Conservation (phyloP, 805 yeast species). For the Scheffersomyces lignosus region DNA sequence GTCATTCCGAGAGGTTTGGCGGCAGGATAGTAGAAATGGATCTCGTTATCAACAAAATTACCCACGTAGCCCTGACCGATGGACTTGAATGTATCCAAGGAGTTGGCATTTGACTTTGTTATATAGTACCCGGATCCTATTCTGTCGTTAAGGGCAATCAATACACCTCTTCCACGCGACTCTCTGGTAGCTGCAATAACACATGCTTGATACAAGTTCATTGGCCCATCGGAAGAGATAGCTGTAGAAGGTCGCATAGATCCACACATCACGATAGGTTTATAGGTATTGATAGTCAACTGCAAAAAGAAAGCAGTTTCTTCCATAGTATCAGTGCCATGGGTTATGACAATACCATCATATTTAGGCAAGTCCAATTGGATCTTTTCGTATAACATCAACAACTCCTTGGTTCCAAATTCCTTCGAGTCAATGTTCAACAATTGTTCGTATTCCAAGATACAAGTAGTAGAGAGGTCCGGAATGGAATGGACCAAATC, state of each 20-base stretch:
- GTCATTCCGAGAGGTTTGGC: conserved; percentile 53
- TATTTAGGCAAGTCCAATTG: conserved; percentile 43
- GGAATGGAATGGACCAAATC: conserved; percentile 56
- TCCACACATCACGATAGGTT: conserved; percentile 69
- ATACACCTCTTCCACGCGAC: conserved; percentile 57
- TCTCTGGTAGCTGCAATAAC: conserved; percentile 56
- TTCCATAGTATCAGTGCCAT: conserved; percentile 71
- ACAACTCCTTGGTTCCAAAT: conserved; percentile 46
- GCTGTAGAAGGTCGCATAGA: conserved; percentile 75
- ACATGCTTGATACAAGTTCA: conserved; percentile 70
- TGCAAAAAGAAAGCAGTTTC: conserved; percentile 68
- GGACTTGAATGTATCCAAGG: conserved; percentile 66
- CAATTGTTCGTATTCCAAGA: conserved; percentile 61
- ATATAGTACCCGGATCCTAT: conserved; percentile 70
- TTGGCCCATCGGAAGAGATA: conserved; percentile 70
- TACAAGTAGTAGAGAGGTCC: conserved; percentile 53
- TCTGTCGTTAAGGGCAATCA: conserved; percentile 66
- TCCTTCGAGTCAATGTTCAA: conserved; percentile 64
- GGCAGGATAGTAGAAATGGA: conserved; percentile 65
- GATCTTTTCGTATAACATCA: conserved; percentile 47
- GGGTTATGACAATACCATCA: conserved; percentile 65
- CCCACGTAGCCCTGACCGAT: conserved; percentile 73
- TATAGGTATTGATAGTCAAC: conserved; percentile 38
- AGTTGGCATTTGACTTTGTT: conserved; percentile 69
- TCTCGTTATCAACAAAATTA: conserved; percentile 63